Evolutionary conservation across 768 basidiomycete species (phyloP).

Genomic region (Mycena pura): DNA sequence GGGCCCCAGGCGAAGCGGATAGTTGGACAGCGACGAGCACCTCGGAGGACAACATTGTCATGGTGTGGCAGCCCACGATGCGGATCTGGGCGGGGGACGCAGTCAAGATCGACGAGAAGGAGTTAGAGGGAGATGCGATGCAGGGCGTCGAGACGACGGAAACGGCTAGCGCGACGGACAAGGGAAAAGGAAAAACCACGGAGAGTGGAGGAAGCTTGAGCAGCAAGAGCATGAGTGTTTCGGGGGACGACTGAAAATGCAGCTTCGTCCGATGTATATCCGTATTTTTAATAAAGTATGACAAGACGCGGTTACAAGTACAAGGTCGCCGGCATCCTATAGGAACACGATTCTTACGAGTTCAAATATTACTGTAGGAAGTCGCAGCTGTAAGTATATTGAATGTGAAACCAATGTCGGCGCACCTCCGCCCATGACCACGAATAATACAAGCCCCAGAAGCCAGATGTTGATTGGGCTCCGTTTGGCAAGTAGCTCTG

Average conservation of each 20-base stretch:
- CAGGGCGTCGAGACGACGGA: conserved; percentile 66
- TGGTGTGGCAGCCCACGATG: conserved; percentile 98
- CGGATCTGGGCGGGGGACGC: conserved; percentile 93
- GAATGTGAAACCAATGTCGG: conserved; percentile 4
- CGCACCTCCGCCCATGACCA: conserved; percentile 82
- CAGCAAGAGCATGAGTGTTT: conserved; percentile 61
- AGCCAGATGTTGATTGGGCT: conserved; percentile 82
- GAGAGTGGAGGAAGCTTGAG: conserved; percentile 50
- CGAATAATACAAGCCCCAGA: conserved; percentile 75
- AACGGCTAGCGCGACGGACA: conserved; percentile 32
- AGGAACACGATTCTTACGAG: conserved; percentile 70
- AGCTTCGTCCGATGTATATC: neutral
- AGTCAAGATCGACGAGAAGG: conserved; percentile 82
- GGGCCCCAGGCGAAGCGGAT: conserved; percentile 86
- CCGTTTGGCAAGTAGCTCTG: conserved; percentile 72
- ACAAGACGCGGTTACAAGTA: conserved; percentile 20
- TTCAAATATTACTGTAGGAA: conserved; percentile 76
- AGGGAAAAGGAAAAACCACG: conserved; percentile 44
- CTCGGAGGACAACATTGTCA: conserved; percentile 97
- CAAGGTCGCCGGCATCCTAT: conserved; percentile 36
- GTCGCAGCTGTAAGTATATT: neutral
- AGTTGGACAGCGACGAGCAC: conserved; percentile 86
- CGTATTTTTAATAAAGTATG: conserved; percentile 9
- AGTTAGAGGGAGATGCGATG: conserved; percentile 84
- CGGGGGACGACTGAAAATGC: conserved; percentile 55